Conservation (phyloP, 257 asterid species). For the Schizonepeta tenuifolia region DNA sequence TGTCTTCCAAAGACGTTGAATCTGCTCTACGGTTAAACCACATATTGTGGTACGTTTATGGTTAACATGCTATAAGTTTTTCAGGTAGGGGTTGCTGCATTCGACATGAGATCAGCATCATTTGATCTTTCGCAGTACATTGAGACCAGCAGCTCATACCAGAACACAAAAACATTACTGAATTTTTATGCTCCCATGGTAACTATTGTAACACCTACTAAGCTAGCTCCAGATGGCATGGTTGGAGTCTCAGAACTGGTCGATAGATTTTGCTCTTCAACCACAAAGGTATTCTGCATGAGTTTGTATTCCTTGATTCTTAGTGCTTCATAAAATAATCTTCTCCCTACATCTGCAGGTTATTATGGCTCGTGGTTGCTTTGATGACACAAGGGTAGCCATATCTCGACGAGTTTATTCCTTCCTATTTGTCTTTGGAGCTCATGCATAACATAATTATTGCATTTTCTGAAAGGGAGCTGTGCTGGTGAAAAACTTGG, state of each 20-base stretch:
- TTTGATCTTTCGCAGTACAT: conserved; percentile 95
- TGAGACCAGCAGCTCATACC: conserved; percentile 94
- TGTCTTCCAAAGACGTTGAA: conserved; percentile 19
- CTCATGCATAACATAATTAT: conserved; percentile 38
- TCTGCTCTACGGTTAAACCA: background rate
- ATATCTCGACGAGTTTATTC: conserved; percentile 31
- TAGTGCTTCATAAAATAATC: conserved; percentile 31
- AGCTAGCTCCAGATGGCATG: conserved; percentile 91
- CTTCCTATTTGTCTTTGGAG: conserved; percentile 29
- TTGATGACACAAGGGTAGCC: conserved; percentile 95
- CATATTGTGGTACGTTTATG: conserved; percentile 18
- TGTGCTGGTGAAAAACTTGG: conserved; percentile 73
- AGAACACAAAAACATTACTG: conserved; percentile 88
- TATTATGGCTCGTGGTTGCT: conserved; percentile 81
- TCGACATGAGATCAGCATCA: conserved; percentile 94
- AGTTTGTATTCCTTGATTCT: conserved; percentile 17
- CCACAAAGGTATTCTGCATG: conserved; percentile 58
- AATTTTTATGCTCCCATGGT: conserved; percentile 89
- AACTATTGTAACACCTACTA: conserved; percentile 81
- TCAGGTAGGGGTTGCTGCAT: conserved; percentile 98
- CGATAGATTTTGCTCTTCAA: conserved; percentile 70
- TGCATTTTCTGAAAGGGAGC: conserved; percentile 68
- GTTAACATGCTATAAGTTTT: conserved; percentile 15
- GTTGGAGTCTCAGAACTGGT: conserved; percentile 92
- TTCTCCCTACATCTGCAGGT: conserved; percentile 54